These are phyloP conservation scores for Purshia tridentata DNA, from an alignment of 306 rosid species.

Conservation along the genomic window DNA sequence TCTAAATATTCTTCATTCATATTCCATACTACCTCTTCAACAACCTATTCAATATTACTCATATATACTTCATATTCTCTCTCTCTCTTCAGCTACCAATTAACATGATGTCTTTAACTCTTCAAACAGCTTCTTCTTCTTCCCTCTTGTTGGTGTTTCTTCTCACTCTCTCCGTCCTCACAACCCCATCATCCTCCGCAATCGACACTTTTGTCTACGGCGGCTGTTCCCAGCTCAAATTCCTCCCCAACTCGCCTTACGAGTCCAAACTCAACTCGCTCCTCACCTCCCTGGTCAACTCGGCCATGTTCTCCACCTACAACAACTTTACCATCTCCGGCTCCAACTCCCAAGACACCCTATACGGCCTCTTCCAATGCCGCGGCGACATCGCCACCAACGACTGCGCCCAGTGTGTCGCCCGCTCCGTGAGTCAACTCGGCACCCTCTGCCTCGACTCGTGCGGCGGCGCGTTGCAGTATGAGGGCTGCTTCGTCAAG, in stretches of 20 bases:
- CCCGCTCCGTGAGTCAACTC: constrained; percentile 54
- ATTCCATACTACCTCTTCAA: not conserved
- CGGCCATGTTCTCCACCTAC: constrained; percentile 61
- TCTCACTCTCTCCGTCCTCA: constrained; percentile 25
- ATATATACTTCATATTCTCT: constrained; percentile 1
- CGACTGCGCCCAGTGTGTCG: constrained; percentile 65
- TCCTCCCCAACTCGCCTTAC: constrained; percentile 50
- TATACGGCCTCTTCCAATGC: constrained; percentile 84
- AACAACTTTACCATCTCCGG: constrained; percentile 59
- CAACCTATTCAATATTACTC: constrained; percentile 1
- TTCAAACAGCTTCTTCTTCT: not conserved
- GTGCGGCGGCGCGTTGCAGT: constrained; percentile 84
- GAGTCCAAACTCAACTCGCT: constrained; percentile 61
- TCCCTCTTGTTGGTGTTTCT: constrained; percentile 19
- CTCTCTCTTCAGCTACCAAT: not conserved
- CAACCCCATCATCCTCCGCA: constrained; percentile 38
- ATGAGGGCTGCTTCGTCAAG: constrained; percentile 82
- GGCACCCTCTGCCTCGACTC: constrained; percentile 58
- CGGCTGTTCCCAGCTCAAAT: constrained; percentile 72
- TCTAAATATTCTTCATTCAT: constrained; percentile 1
- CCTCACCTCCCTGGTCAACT: constrained; percentile 65
- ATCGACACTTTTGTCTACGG: constrained; percentile 58
- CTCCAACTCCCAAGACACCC: constrained; percentile 34
- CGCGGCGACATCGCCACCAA: constrained; percentile 63
- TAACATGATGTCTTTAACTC: constrained; percentile 30